phyloP scores from a whole-genome alignment of 2,329 filamentous ascomycete species.

The Cladorrhinum sp. region DNA sequence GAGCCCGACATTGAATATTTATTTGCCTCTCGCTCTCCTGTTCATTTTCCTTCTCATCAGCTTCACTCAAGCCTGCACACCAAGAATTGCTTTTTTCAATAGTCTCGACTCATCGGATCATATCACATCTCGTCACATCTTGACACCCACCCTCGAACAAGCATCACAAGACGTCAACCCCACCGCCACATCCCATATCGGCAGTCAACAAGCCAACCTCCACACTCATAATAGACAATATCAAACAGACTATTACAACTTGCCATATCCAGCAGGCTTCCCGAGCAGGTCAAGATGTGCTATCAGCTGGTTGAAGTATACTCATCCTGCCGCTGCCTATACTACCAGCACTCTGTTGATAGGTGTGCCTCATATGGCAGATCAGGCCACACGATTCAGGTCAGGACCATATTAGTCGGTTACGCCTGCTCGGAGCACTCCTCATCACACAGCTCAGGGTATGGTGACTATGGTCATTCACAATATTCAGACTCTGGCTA shows the following conservation, averaged over 20 bases:
- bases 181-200: conserved; percentile 10
- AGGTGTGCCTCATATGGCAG: conserved; percentile 74
- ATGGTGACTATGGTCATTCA: conserved; percentile 39
- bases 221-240: background rate
- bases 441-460: conserved; percentile 29
- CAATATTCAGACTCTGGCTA: conserved; percentile 56
- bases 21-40: conserved; percentile 6
- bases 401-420: conserved; percentile 77
- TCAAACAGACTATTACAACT: background rate
- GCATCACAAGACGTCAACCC: conserved; percentile 8
- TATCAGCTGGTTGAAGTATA: conserved; percentile 84
- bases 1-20: conserved; percentile 2
- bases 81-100: conserved; percentile 9
- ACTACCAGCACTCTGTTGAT: conserved; percentile 84
- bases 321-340: conserved; percentile 81
- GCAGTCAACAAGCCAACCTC: conserved; percentile 1
- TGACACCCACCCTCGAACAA: conserved; percentile 1
- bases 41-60: background rate
- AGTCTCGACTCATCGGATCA: conserved; percentile 8
- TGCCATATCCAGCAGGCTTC: conserved; percentile 2
- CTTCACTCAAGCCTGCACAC: conserved; percentile 2
- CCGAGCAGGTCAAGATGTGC: conserved; percentile 61
- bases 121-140: conserved; percentile 5
- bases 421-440: conserved; percentile 68
- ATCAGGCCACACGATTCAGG: conserved; percentile 67